These are phyloP conservation scores for Trifolium repens DNA, from an alignment of 306 rosid genomes.

Conservation along the genomic window DNA sequence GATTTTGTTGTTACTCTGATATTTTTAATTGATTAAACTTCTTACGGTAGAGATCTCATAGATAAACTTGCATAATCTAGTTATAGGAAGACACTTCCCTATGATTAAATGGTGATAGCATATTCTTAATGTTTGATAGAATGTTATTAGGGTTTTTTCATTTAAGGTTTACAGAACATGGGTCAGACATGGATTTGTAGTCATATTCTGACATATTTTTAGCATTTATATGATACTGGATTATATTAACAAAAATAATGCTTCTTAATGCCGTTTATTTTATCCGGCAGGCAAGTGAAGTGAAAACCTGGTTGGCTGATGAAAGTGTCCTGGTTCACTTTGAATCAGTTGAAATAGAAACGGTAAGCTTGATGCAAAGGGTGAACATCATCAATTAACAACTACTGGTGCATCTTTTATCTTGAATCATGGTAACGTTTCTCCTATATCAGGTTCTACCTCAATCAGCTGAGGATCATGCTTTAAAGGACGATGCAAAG, in stretches of 20 bases:
- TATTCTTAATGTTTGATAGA: constrained; percentile 30
- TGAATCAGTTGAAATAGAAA: constrained; percentile 74
- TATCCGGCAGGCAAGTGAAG: constrained; percentile 63
- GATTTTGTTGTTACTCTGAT: constrained; percentile 31
- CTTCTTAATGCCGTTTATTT: constrained; percentile 39
- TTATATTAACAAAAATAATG: constrained; percentile 4
- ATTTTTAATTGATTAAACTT: constrained; percentile 34
- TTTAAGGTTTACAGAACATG: constrained; percentile 12
- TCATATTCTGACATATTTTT: constrained; percentile 26
- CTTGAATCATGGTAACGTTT: constrained; percentile 44
- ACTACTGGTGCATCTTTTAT: constrained; percentile 26
- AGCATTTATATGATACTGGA: constrained; percentile 26
- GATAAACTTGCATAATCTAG: constrained; percentile 19
- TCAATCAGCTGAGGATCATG: constrained; percentile 59
- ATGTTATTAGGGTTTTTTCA: constrained; percentile 30
- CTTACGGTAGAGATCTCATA: constrained; percentile 16
- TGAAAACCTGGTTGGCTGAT: constrained; percentile 80
- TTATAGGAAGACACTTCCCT: constrained; percentile 28
- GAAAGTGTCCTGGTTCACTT: constrained; percentile 75
- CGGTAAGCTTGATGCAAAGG: constrained; percentile 56
- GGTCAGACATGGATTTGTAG: constrained; percentile 20
- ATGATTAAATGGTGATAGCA: constrained; percentile 28
- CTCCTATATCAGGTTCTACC: constrained; percentile 54
- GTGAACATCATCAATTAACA: constrained; percentile 19
- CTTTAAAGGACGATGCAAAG: constrained; percentile 59